A percentile compares a stretch with the other conserved stretches of the same genome.
phyloP scores from a whole-genome alignment of 768 basidiomycete species.

The Tylopilus vinaceipallidus region DNA sequence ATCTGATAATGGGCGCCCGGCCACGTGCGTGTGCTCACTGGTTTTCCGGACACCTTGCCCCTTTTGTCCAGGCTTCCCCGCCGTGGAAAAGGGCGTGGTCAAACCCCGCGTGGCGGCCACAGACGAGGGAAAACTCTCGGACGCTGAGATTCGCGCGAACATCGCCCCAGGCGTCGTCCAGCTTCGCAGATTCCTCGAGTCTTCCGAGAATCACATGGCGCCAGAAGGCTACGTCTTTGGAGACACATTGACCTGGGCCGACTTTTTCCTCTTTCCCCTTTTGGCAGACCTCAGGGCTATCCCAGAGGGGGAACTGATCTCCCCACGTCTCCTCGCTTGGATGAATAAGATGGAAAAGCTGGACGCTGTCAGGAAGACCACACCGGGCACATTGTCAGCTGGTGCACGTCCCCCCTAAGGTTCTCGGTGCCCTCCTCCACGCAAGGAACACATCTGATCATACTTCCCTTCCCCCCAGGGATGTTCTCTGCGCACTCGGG shows the following conservation, averaged over 20 bases:
- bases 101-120: constrained; percentile 30
- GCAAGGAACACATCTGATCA: background rate
- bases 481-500: too few species aligned
- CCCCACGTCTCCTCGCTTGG: constrained; percentile 22
- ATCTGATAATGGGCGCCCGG: background rate
- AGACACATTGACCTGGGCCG: constrained; percentile 28
- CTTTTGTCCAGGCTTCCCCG: constrained; percentile 23
- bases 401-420: constrained; percentile 26
- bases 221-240: constrained; percentile 31
- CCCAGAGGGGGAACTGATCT: constrained; percentile 26
- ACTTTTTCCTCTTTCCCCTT: constrained; percentile 34
- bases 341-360: constrained; percentile 25
- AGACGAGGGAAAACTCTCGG: constrained; percentile 23
- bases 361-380: constrained; percentile 27
- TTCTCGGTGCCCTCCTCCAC: background rate
- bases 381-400: constrained; percentile 23
- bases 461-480: background rate
- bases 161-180: constrained; percentile 18
- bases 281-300: constrained; percentile 29
- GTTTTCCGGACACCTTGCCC: background rate
- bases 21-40: background rate
- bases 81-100: constrained; percentile 31
- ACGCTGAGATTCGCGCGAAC: constrained; percentile 20
- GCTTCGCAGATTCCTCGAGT: constrained; percentile 16
- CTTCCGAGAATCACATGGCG: constrained; percentile 24